These are phyloP conservation scores for Colletotrichum lupini DNA, from an alignment of 2,329 filamentous ascomycete species.

Conservation along the genomic window DNA sequence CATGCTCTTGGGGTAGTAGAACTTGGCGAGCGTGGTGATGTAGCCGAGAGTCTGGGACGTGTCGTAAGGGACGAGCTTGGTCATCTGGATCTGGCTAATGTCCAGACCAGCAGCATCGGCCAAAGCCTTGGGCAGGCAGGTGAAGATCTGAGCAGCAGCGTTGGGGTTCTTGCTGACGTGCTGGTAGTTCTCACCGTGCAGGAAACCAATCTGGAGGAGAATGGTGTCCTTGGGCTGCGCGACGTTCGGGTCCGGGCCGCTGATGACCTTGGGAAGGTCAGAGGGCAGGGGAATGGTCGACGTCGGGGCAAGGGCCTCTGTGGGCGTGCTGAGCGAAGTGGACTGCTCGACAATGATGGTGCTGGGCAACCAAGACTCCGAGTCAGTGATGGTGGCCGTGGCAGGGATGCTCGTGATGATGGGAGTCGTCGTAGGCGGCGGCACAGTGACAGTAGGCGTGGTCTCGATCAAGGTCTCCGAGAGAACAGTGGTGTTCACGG, in stretches of 20 bases:
- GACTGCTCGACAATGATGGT: conserved; percentile 69
- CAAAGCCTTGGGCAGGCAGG: conserved; percentile 78
- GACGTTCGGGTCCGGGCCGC: conserved; percentile 70
- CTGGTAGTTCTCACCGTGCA: conserved; percentile 81
- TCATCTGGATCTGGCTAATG: conserved; percentile 69
- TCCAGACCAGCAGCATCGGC: conserved; percentile 70
- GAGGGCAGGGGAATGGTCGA: conserved; percentile 69
- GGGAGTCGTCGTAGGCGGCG: conserved; percentile 24
- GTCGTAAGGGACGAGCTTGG: conserved; percentile 80
- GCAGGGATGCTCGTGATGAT: conserved; percentile 52
- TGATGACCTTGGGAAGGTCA: conserved; percentile 79
- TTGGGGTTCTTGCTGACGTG: conserved; percentile 80
- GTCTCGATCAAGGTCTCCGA: conserved; percentile 13
- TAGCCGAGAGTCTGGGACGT: conserved; percentile 76
- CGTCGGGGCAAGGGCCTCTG: conserved; percentile 51
- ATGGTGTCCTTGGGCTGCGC: conserved; percentile 71
- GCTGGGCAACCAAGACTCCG: conserved; percentile 64
- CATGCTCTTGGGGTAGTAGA: conserved; percentile 78
- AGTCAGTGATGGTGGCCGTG: conserved; percentile 55
- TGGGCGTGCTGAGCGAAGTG: conserved; percentile 53
- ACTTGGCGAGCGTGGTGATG: conserved; percentile 77
- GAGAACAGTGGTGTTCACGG: conserved; percentile 30
- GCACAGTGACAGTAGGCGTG: conserved; percentile 10
- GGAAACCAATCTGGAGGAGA: conserved; percentile 87
- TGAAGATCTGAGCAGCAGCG: conserved; percentile 87